Percentiles rank a stretch among this genome's conserved stretches.
Conservation (phyloP, 192 early-diverging fungal species). For the Backusella tuberculispora region DNA sequence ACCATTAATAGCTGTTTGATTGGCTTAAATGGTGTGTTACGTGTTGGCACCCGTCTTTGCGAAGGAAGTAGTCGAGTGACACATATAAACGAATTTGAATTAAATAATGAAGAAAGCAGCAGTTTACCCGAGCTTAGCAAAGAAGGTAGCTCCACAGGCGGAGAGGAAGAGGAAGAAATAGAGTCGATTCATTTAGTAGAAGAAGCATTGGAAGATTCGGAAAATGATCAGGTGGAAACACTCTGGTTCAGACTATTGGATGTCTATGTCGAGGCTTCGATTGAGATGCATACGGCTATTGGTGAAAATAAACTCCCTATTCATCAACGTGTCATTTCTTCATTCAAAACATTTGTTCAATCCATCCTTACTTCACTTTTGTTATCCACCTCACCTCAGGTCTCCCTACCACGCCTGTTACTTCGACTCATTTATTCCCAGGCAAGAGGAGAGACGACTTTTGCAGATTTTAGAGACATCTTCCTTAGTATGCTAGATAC, state of each 20-base stretch:
- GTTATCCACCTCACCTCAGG: constrained; percentile 60
- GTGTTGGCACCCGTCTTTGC: constrained; percentile 62
- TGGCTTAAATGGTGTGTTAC: constrained; percentile 57
- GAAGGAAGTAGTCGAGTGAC: constrained; percentile 45
- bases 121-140: neutral
- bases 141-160: constrained; percentile 2
- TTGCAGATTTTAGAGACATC: constrained; percentile 62
- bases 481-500: constrained; percentile 67
- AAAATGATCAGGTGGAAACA: constrained; percentile 54
- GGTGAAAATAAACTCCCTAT: constrained; percentile 14
- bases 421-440: constrained; percentile 60
- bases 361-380: constrained; percentile 60
- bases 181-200: neutral
- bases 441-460: constrained; percentile 46
- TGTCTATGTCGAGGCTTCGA: constrained; percentile 59
- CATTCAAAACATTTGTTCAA: constrained; percentile 62
- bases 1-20: constrained; percentile 51
- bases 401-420: constrained; percentile 58
- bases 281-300: constrained; percentile 41
- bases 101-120: neutral
- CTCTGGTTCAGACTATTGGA: constrained; percentile 62
- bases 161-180: constrained; percentile 1
- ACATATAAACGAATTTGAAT: neutral
- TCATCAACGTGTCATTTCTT: constrained; percentile 47
- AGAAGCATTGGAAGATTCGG: constrained; percentile 17